These are phyloP conservation scores for Cochlearia excelsa DNA, from an alignment of 345 rosid genomes.

Conservation along the genomic window DNA sequence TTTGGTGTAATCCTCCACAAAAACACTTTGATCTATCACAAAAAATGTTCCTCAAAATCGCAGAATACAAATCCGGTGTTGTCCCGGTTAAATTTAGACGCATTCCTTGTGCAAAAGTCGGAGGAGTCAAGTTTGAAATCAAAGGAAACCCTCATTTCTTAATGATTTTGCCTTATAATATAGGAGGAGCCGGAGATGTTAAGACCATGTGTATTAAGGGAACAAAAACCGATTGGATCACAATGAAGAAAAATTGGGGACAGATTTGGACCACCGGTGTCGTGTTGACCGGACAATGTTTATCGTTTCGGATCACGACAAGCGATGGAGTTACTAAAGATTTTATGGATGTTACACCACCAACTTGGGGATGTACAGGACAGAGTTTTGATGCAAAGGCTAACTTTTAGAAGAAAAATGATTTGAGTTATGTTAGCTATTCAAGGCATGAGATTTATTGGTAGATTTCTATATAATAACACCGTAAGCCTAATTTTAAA, in stretches of 20 bases:
- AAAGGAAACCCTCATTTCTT: slow-evolving; percentile 34
- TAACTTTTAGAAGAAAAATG: slow-evolving; percentile 14
- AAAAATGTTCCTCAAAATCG: slow-evolving; percentile 43
- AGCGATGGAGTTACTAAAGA: slow-evolving; percentile 3
- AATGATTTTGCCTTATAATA: slow-evolving; percentile 29
- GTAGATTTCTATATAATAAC: too few species aligned
- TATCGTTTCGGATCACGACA: slow-evolving; percentile 14
- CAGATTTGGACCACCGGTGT: slow-evolving; percentile 15
- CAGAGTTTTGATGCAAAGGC: slow-evolving; percentile 27
- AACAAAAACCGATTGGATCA: slow-evolving; percentile 4
- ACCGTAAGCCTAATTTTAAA: too few species aligned
- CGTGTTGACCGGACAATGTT: slow-evolving; percentile 5
- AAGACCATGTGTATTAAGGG: slow-evolving; percentile 3
- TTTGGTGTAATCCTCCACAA: slow-evolving; percentile 52
- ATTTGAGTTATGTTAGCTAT: too few species aligned
- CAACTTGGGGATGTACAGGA: slow-evolving; percentile 21
- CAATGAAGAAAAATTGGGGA: slow-evolving; percentile 17
- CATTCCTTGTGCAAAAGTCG: slow-evolving; percentile 31
- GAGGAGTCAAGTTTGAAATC: slow-evolving; percentile 40
- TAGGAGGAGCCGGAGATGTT: slow-evolving; percentile 33
- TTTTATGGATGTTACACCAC: slow-evolving; percentile 4
- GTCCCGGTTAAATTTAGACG: slow-evolving; percentile 44
- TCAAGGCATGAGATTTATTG: too few species aligned
- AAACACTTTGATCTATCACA: slow-evolving; percentile 49
- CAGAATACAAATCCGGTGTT: slow-evolving; percentile 44